A percentile compares a stretch with the other conserved stretches of the same genome.
Conservation (phyloP, 2,329 filamentous ascomycete species). For the Fusarium algeriense region DNA sequence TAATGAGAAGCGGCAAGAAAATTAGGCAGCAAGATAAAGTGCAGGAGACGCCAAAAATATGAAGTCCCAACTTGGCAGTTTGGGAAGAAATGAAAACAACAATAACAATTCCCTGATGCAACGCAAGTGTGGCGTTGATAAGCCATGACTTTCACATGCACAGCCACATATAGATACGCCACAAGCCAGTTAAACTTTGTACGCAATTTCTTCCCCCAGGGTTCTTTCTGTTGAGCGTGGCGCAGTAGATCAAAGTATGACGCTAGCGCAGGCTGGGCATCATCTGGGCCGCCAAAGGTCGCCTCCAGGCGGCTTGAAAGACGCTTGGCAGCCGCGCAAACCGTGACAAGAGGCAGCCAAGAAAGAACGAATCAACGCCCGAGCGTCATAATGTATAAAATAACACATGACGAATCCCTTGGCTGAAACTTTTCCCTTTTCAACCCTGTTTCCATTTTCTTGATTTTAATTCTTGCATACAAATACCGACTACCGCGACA, state of each 20-base stretch:
- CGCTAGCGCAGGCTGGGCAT: slow-evolving; percentile 25
- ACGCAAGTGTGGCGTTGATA: background rate
- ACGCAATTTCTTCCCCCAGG: background rate
- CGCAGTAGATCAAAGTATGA: slow-evolving; percentile 24
- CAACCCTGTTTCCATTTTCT: background rate
- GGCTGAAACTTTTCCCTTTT: slow-evolving; percentile 5
- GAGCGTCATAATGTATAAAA: slow-evolving; percentile 39
- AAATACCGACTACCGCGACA: background rate
- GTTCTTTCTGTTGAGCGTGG: slow-evolving; percentile 27
- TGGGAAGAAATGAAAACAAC: background rate
- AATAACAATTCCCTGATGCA: background rate
- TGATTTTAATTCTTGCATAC: slow-evolving; percentile 7
- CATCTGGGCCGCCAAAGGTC: slow-evolving; percentile 8
- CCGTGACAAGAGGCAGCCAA: slow-evolving; percentile 36
- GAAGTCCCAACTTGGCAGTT: background rate
- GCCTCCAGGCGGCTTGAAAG: slow-evolving; percentile 21
- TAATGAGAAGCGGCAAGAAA: background rate
- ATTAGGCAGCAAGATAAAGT: background rate
- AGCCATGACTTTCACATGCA: background rate
- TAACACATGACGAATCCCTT: slow-evolving; percentile 34
- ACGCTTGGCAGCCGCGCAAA: slow-evolving; percentile 42
- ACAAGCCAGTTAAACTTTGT: background rate
- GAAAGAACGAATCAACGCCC: slow-evolving; percentile 40
- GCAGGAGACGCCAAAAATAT: background rate
- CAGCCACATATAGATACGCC: background rate